These are phyloP conservation scores for Trametes hirsuta DNA, from an alignment of 1,284 basidiomycete genomes.

Conservation along the genomic window DNA sequence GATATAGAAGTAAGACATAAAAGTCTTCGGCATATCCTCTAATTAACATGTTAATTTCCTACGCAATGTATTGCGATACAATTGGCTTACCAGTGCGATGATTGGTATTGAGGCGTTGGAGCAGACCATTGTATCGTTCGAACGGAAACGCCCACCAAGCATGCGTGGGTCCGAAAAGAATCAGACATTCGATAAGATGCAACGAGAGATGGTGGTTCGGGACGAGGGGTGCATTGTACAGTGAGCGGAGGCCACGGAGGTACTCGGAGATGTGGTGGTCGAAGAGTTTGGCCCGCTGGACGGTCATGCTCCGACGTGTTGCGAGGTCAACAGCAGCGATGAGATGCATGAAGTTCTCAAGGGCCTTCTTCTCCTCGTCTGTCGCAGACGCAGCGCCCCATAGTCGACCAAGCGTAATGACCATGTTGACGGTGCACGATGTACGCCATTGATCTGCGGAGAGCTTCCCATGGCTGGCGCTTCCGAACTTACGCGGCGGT, in stretches of 20 bases:
- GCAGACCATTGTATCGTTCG: neutral
- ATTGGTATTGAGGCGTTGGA: slow-evolving; percentile 14
- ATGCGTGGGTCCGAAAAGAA: slow-evolving; percentile 39
- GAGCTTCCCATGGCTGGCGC: neutral
- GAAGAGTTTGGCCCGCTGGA: slow-evolving; percentile 13
- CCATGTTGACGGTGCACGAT: neutral
- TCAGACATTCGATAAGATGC: slow-evolving; percentile 35
- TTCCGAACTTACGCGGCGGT: neutral
- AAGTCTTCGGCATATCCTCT: neutral
- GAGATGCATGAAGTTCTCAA: slow-evolving; percentile 1
- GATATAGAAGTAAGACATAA: neutral
- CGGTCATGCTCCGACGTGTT: neutral
- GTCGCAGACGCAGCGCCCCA: neutral
- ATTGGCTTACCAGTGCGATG: neutral
- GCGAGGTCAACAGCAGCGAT: slow-evolving; percentile 4
- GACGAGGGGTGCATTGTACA: slow-evolving; percentile 35
- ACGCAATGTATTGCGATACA: neutral
- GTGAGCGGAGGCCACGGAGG: slow-evolving; percentile 28
- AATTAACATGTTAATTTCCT: neutral
- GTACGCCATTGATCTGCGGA: neutral
- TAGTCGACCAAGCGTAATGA: neutral
- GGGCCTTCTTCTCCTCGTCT: neutral
- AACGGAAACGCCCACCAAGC: slow-evolving; percentile 25
- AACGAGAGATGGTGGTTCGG: slow-evolving; percentile 45
- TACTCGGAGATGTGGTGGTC: slow-evolving; percentile 36